Conservation (phyloP, 2,329 filamentous ascomycete species). For the Camillea tinctor region DNA sequence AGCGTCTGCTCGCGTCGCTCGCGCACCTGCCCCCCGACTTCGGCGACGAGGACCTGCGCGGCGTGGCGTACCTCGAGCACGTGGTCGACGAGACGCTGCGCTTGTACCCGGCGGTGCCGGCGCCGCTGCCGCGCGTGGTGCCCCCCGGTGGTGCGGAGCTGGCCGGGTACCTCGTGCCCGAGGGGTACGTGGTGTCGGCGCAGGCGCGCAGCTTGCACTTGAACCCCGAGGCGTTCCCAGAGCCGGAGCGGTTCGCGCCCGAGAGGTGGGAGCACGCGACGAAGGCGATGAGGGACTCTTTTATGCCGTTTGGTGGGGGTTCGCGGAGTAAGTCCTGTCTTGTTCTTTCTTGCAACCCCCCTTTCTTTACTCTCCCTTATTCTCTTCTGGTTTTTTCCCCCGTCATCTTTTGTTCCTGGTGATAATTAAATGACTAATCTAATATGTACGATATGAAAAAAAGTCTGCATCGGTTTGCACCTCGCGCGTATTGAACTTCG, state of each 20-base stretch:
- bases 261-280: conserved; percentile 25
- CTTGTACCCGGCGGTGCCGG: conserved; percentile 33
- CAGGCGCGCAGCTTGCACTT: conserved; percentile 42
- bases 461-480: conserved; percentile 53
- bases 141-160: conserved; percentile 33
- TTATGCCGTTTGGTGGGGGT: conserved; percentile 31
- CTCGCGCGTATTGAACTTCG: conserved; percentile 54
- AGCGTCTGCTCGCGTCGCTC: conserved; percentile 20
- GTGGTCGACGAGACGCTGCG: conserved; percentile 32
- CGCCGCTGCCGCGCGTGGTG: conserved; percentile 33
- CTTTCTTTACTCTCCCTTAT: conserved; percentile 27
- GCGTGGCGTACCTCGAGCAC: conserved; percentile 34
- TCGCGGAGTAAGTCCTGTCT: conserved; percentile 23
- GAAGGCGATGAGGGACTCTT: conserved; percentile 25
- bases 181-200: conserved; percentile 33
- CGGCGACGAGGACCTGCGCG: conserved; percentile 31
- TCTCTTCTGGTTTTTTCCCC: background rate
- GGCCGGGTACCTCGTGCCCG: conserved; percentile 34
- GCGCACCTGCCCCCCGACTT: conserved; percentile 22
- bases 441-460: background rate
- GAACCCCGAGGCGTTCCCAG: conserved; percentile 33
- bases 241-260: conserved; percentile 33
- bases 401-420: too few species aligned
- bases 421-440: background rate
- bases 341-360: background rate